Percentiles rank a stretch among this genome's conserved stretches.
phyloP scores from a whole-genome alignment of 208 protist genomes.

The Acanthamoeba royreba region DNA sequence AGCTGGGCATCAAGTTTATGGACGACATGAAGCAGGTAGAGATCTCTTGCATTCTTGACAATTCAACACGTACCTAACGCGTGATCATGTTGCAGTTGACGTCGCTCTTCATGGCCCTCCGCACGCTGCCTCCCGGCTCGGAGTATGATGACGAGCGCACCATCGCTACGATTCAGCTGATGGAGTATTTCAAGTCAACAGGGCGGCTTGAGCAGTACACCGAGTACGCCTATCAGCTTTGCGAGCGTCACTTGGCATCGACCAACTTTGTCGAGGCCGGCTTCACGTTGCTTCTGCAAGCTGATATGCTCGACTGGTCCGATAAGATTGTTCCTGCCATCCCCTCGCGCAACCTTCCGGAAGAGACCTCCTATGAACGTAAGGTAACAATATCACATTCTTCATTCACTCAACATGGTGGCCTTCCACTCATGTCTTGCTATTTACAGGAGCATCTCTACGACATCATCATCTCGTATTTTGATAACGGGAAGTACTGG shows the following conservation, averaged over 20 bases:
- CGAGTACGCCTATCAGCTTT: constrained; percentile 53
- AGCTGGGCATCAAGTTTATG: constrained; percentile 45
- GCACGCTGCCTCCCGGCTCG: constrained; percentile 28
- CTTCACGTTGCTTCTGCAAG: constrained; percentile 64
- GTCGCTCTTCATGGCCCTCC: background rate
- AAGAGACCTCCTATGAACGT: constrained; percentile 1
- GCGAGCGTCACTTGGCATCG: background rate
- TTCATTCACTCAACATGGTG: too few species aligned
- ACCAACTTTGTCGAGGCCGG: constrained; percentile 55
- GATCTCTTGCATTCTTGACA: too few species aligned
- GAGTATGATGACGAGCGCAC: constrained; percentile 64
- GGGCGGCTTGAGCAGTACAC: constrained; percentile 64
- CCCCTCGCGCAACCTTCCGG: background rate
- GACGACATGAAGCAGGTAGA: constrained; percentile 33
- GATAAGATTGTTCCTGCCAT: background rate
- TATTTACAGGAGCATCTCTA: constrained; percentile 48
- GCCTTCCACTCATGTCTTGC: background rate
- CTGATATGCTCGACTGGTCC: constrained; percentile 56
- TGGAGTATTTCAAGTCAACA: constrained; percentile 68
- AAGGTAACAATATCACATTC: too few species aligned
- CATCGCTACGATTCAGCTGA: constrained; percentile 61
- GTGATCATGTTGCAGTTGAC: constrained; percentile 26
- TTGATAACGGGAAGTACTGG: constrained; percentile 67
- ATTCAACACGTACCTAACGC: too few species aligned
- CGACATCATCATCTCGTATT: constrained; percentile 48